phyloP scores from a whole-genome alignment of 805 yeast genomes.

The Wickerhamiella vanderwaltii region DNA sequence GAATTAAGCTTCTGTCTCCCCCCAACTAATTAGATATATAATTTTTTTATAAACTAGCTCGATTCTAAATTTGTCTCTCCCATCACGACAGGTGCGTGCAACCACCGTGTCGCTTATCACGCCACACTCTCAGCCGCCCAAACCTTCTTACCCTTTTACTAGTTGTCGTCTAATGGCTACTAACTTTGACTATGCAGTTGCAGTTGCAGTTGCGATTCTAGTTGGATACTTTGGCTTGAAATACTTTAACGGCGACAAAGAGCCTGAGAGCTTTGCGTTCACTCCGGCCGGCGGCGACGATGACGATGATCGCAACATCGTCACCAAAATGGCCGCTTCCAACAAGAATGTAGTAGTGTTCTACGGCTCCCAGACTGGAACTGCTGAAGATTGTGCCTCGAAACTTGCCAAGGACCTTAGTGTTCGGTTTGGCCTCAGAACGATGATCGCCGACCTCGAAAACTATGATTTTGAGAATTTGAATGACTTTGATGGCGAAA shows the following conservation, averaged over 20 bases:
- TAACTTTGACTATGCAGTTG: conserved; percentile 9
- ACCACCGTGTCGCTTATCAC: too few relatives aligned
- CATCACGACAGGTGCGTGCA: too few relatives aligned
- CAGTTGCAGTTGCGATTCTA: conserved; percentile 16
- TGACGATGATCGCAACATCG: conserved; percentile 18
- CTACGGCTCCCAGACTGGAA: conserved; percentile 95
- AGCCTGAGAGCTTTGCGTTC: conserved; percentile 10
- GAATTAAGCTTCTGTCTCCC: too few relatives aligned
- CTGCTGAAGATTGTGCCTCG: conserved; percentile 93
- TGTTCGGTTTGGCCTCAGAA: conserved; percentile 64
- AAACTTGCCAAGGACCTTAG: conserved; percentile 82
- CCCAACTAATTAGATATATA: too few relatives aligned
- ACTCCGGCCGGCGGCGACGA: conserved; percentile 7
- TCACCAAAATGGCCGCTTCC: conserved; percentile 36
- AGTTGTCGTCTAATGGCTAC: conserved; percentile 11
- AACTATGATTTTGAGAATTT: conserved; percentile 76
- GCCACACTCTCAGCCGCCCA: too few relatives aligned
- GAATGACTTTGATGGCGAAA: conserved; percentile 45
- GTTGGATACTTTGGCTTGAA: conserved; percentile 17
- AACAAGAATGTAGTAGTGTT: conserved; percentile 68
- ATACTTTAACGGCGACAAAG: conserved; percentile 14
- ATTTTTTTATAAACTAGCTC: too few relatives aligned
- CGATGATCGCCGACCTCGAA: conserved; percentile 79
- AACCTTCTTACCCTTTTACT: too few relatives aligned
- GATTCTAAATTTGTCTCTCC: too few relatives aligned